Conservation (phyloP, 2,329 filamentous ascomycete species). For the Botrytis squamosa region DNA sequence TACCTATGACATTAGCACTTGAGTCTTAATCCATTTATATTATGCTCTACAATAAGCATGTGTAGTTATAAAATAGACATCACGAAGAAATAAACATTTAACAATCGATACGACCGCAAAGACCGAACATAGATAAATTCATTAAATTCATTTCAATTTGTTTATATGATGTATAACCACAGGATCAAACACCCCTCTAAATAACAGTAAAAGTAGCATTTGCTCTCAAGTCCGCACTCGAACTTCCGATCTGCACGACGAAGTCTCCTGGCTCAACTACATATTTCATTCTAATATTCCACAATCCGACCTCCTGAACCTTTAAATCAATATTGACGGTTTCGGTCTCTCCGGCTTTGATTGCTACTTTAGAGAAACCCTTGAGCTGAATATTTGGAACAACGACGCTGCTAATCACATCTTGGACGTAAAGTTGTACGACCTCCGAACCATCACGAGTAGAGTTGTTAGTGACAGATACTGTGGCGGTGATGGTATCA, state of each 20-base stretch:
- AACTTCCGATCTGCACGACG: constrained; percentile 58
- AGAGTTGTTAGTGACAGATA: constrained; percentile 61
- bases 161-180: not conserved
- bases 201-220: constrained; percentile 57
- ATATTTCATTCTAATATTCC: constrained; percentile 69
- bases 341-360: constrained; percentile 53
- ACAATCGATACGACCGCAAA: not conserved
- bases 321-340: constrained; percentile 58
- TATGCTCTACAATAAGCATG: not conserved
- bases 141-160: not conserved
- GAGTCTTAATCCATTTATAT: not conserved
- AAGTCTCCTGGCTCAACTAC: constrained; percentile 73
- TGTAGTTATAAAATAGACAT: not conserved
- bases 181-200: not conserved
- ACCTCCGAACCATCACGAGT: constrained; percentile 50
- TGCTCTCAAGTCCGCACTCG: constrained; percentile 54
- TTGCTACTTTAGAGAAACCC: constrained; percentile 67
- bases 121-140: not conserved
- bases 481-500: constrained; percentile 52
- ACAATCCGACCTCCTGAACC: constrained; percentile 68
- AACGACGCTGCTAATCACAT: constrained; percentile 54
- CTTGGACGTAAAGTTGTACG: constrained; percentile 56
- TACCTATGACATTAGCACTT: not conserved
- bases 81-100: not conserved
- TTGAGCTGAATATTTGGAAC: constrained; percentile 66